Base-by-base conservation (phyloP, 2,329 filamentous ascomycete species). In the Beauveria asiatica region DNA sequence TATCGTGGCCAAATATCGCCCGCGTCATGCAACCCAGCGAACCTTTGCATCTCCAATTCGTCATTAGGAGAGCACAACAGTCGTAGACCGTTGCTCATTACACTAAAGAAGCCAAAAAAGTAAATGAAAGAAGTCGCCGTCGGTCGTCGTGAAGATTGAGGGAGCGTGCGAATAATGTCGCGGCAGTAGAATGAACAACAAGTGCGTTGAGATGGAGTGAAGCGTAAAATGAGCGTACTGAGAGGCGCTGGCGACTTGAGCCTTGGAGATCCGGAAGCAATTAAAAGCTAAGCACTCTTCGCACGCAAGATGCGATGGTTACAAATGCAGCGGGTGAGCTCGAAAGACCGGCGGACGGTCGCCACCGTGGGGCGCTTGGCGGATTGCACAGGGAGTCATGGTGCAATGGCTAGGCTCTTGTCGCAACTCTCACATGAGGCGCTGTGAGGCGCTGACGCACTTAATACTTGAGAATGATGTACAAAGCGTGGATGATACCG, bases 391-490 rank as follows among this genome's bases (percentile, higher is more conserved):
- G 27, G 16, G 25, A 37, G n/a, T 53, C 41, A 59, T 53, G 41
- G 23, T 53, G 57, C 55, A 49, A 44, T 30, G 17, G 45, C 46
- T 23, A 33, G 6, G 27, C 54, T 49, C 54, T 48, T 48, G 55
- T 58, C 55, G 55, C 55, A 30, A n/a, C 30, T 27, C 48, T 59
- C 57, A 27, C 30, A n/a, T n/a, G 19, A 9, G 25, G 27, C 49
- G 48, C 25, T 25, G 45, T 5, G 23, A 25, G 37, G 39, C 41
- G 57, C 59, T 33, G 30, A 5, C 41, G 41, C 37, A 58, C 27
- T 66, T 90, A 95, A 74, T 92, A 93, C 78, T 93, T 94, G 70
- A 94, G 81, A 68, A 96, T 94, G 71, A 96, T 92, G 83, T 94
- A 96, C 79, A 96, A 78, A 64, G 92, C 92, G 80, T 96, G 92